Evolutionary conservation across 257 asterid species (phyloP), one percentile per base, ranked within the genome.

Genomic region (Eucommia ulmoides): DNA sequence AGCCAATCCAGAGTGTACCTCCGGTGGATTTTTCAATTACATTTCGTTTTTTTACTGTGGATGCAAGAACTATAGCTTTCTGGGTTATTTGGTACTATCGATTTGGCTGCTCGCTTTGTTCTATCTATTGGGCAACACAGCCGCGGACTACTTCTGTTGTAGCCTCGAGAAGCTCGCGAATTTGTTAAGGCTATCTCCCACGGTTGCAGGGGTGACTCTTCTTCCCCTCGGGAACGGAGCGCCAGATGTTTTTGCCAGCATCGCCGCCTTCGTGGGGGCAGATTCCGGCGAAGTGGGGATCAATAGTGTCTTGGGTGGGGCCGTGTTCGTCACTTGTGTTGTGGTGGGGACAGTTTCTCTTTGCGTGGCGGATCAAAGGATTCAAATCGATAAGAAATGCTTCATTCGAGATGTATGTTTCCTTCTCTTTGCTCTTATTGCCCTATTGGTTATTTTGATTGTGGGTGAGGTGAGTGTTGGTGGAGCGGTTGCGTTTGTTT

Each of bases 181-280:
- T 65, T 41, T 80, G 61, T 58, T 82, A 71, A 68, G 61, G 35
- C 19, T 86, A 24, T 78, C 89, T 3, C 87, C 96, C 8, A 82
- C 89, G 0, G 86, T 86, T 16, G 94, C 96, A 49, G 96, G 96
- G 52, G 94, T 78, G 20, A 86, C 93, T 54, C 81, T 82, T 58
- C 94, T 82, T 33, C 96, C 94, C 0, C 53, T 86, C 49, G 96
- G 96, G 24, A 83, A 80, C 19, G 94, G 96, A 26, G 96, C 96
- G 0, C 96, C 96, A 0, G 96, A 86, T 67, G 93, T 86, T 19
- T 86, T 86, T 61, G 75, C 93, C 12, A 82, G 96, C 50, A 74
- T 86, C 51, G 96, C 93, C 35, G 80, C 96, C 24, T 86, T 86
- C 20, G 59, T 55, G 29, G 84, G 94, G 24, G 52, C 62, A 17